Percentiles rank a stretch among this genome's conserved stretches.
Evolutionary conservation across 2,329 filamentous ascomycete genomes (phyloP).

Genomic region (Aspergillus niger): DNA sequence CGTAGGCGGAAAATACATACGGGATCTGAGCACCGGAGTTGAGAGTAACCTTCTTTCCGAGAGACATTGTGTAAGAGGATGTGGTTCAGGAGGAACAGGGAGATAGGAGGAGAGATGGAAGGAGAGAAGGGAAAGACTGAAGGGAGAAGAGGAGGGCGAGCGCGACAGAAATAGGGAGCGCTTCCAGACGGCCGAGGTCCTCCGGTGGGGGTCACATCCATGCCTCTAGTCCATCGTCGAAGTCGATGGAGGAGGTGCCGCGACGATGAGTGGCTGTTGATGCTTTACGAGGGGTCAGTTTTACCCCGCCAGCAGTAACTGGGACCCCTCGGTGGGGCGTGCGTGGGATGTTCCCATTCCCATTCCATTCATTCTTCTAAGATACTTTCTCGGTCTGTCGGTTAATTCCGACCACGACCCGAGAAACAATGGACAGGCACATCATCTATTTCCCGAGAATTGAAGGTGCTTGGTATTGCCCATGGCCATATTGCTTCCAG

Average conservation of each 20-base stretch:
- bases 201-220: slow-evolving; percentile 20
- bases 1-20: slow-evolving; percentile 26
- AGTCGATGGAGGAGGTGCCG: neutral
- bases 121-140: neutral
- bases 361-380: neutral
- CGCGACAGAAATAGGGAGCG: slow-evolving; percentile 12
- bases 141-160: neutral
- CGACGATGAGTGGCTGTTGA: neutral
- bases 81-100: neutral
- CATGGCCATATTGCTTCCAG: too few relatives aligned
- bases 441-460: too few relatives aligned
- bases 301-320: slow-evolving; percentile 7
- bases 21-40: slow-evolving; percentile 43
- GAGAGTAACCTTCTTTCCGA: slow-evolving; percentile 43
- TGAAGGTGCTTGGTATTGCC: too few relatives aligned
- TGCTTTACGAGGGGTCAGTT: neutral
- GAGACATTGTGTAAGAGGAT: slow-evolving; percentile 37
- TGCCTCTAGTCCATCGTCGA: neutral
- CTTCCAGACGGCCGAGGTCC: neutral
- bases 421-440: too few relatives aligned
- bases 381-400: neutral
- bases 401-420: too few relatives aligned
- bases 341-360: neutral
- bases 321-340: slow-evolving; percentile 13
- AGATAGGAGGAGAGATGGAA: neutral